phyloP scores from a whole-genome alignment of 140 eudicot species.

The Anethum foeniculum region DNA sequence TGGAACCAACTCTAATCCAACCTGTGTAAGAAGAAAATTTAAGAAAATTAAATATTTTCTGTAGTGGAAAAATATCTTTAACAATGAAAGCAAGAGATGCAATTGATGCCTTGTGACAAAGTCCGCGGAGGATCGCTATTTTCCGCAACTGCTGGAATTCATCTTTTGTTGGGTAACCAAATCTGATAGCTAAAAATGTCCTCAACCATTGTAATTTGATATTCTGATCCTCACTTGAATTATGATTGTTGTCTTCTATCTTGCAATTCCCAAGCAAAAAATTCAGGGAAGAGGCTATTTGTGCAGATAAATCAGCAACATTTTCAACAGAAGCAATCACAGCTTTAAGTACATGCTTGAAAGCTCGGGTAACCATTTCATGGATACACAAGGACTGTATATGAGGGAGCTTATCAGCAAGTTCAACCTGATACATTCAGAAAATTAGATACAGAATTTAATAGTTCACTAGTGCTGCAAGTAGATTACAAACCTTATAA shows the following conservation, averaged over 20 bases:
- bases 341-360: conserved; percentile 78
- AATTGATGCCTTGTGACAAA: conserved; percentile 76
- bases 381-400: conserved; percentile 94
- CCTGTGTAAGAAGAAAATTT: conserved; percentile 30
- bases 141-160: conserved; percentile 72
- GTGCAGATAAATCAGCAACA: conserved; percentile 48
- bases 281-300: conserved; percentile 71
- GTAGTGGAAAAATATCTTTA: conserved; percentile 2
- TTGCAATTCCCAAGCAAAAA: conserved; percentile 62
- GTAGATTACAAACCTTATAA: neutral
- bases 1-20: conserved; percentile 91
- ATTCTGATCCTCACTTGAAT: conserved; percentile 35
- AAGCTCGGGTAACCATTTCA: conserved; percentile 98
- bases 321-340: conserved; percentile 74
- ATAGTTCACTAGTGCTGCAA: neutral
- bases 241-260: conserved; percentile 27
- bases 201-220: conserved; percentile 72
- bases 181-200: conserved; percentile 61
- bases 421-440: conserved; percentile 63
- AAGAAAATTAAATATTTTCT: conserved; percentile 13
- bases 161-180: conserved; percentile 69
- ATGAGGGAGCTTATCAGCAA: conserved; percentile 98
- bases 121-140: conserved; percentile 82
- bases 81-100: conserved; percentile 1
- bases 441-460: conserved; percentile 12